Evolutionary conservation across 768 basidiomycete genomes (phyloP).

Genomic region (Cubamyces lactineus): DNA sequence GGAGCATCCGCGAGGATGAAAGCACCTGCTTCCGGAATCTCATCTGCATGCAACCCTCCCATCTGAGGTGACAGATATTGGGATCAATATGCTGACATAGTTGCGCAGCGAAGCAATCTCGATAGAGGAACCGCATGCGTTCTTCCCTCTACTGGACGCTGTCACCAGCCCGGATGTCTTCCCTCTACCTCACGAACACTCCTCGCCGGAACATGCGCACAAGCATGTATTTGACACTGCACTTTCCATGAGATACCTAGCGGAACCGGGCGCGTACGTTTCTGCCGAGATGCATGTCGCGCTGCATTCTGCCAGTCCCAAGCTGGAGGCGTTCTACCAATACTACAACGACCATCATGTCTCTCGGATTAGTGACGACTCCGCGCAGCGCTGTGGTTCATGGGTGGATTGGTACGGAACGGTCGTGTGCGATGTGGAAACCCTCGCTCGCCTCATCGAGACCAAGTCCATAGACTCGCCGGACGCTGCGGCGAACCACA

Average conservation of each 20-base stretch:
- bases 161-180: conserved; percentile 56
- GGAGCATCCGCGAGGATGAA: no score
- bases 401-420: conserved; percentile 89
- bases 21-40: no score
- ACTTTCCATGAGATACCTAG: conserved; percentile 49
- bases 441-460: conserved; percentile 55
- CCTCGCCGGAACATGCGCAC: conserved; percentile 56
- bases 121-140: conserved; percentile 68
- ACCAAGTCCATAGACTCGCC: conserved; percentile 51
- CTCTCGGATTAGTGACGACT: conserved; percentile 32
- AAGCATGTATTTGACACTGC: conserved; percentile 56
- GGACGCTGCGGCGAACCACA: conserved; percentile 22
- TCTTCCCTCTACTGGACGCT: conserved; percentile 76
- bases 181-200: conserved; percentile 35
- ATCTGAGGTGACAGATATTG: neutral
- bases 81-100: neutral
- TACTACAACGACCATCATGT: conserved; percentile 53
- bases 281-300: conserved; percentile 74
- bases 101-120: conserved; percentile 77
- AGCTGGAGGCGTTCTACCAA: conserved; percentile 82
- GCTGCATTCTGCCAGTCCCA: conserved; percentile 77
- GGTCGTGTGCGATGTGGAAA: conserved; percentile 68
- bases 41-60: neutral
- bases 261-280: conserved; percentile 52
- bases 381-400: conserved; percentile 53